phyloP scores from a whole-genome alignment of 2,329 filamentous ascomycete genomes.

The Penicillium sp. region DNA sequence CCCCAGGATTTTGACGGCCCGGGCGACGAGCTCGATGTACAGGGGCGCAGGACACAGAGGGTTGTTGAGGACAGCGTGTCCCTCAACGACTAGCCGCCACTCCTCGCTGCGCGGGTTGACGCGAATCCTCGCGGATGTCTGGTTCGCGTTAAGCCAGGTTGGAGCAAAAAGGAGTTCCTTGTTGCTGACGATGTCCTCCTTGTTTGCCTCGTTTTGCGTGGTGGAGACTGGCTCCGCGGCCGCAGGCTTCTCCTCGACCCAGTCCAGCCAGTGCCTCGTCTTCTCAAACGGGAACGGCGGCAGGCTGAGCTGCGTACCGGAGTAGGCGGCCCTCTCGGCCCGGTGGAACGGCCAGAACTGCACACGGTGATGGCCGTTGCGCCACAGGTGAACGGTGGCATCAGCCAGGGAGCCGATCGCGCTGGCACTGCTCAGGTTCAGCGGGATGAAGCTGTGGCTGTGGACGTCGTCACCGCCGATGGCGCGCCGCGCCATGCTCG shows the following conservation, averaged over 20 bases:
- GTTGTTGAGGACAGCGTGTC: background rate
- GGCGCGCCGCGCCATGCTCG: constrained; percentile 8
- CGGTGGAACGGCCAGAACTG: background rate
- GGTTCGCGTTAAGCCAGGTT: background rate
- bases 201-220: background rate
- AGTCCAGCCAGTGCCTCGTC: background rate
- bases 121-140: background rate
- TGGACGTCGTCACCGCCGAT: background rate
- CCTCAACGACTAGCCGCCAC: background rate
- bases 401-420: constrained; percentile 26
- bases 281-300: background rate
- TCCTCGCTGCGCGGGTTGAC: background rate
- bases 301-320: background rate
- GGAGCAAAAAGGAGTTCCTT: background rate
- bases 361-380: constrained; percentile 28
- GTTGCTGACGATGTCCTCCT: no score
- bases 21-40: background rate
- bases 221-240: background rate
- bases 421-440: constrained; percentile 9
- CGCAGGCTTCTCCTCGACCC: background rate
- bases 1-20: background rate
- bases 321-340: background rate
- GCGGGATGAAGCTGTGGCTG: constrained; percentile 6
- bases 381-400: constrained; percentile 44
- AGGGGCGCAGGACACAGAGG: background rate